phyloP scores from a whole-genome alignment of 345 rosid genomes.

The Brassica carinata region DNA sequence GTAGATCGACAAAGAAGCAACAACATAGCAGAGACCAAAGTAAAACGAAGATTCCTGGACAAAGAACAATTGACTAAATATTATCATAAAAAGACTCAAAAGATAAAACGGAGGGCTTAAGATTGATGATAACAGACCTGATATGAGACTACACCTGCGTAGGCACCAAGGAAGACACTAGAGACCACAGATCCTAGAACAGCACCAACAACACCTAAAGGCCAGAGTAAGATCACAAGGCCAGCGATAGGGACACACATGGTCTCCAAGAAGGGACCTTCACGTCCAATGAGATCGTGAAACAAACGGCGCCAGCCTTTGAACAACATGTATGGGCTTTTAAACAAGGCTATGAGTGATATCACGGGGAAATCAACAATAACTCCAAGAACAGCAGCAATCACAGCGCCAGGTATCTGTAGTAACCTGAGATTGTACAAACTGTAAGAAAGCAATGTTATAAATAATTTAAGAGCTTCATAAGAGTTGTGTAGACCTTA shows the following conservation, averaged over 20 bases:
- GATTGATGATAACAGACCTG: slow-evolving; percentile 41
- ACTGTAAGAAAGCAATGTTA: background rate
- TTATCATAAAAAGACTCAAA: background rate
- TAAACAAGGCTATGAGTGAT: slow-evolving; percentile 67
- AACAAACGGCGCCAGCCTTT: slow-evolving; percentile 94
- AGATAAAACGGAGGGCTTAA: background rate
- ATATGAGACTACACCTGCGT: slow-evolving; percentile 76
- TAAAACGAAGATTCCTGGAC: slow-evolving; percentile 77
- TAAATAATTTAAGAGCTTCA: background rate
- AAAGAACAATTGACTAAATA: background rate
- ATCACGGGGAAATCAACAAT: slow-evolving; percentile 70
- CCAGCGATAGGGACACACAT: slow-evolving; percentile 98
- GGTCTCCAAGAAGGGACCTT: slow-evolving; percentile 98
- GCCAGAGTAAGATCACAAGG: slow-evolving; percentile 95
- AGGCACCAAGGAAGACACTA: slow-evolving; percentile 85
- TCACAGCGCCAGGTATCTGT: slow-evolving; percentile 66
- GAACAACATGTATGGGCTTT: slow-evolving; percentile 90
- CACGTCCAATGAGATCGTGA: slow-evolving; percentile 95
- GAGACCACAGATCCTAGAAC: slow-evolving; percentile 74
- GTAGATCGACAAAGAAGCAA: slow-evolving; percentile 82
- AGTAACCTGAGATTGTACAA: slow-evolving; percentile 56
- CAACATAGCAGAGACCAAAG: slow-evolving; percentile 80
- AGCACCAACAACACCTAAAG: slow-evolving; percentile 88
- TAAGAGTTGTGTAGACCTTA: slow-evolving; percentile 55
- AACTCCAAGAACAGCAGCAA: slow-evolving; percentile 64